phyloP scores from a whole-genome alignment of 1,284 basidiomycete species.

The Schizophyllum amplum region DNA sequence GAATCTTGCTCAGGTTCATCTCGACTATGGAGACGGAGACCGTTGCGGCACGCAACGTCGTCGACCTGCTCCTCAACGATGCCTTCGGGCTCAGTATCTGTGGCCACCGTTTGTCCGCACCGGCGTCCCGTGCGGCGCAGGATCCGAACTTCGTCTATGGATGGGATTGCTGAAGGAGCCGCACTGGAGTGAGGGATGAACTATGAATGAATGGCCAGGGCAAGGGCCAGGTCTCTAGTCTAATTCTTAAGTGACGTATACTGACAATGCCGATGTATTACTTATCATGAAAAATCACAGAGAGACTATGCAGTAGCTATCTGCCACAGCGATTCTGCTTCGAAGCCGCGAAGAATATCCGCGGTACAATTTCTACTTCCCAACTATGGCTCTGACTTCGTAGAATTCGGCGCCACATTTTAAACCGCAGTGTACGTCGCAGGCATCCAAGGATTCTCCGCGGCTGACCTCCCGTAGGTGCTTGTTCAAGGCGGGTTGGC shows the following conservation, averaged over 20 bases:
- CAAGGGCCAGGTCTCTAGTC: background rate
- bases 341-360: background rate
- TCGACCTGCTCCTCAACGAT: slow-evolving; percentile 67
- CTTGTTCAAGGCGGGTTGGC: background rate
- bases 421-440: background rate
- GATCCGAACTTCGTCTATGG: slow-evolving; percentile 47
- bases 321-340: background rate
- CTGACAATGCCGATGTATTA: background rate
- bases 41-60: slow-evolving; percentile 74
- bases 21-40: slow-evolving; percentile 93
- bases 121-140: slow-evolving; percentile 11
- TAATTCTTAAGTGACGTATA: background rate
- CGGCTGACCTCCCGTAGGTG: background rate
- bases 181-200: no score
- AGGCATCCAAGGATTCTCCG: background rate
- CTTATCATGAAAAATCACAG: background rate
- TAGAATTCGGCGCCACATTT: no score
- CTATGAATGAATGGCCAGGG: background rate
- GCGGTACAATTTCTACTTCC: no score
- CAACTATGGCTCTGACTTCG: no score
- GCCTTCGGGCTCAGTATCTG: slow-evolving; percentile 61
- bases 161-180: slow-evolving; percentile 67
- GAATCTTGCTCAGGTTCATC: slow-evolving; percentile 44
- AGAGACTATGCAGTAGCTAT: background rate
- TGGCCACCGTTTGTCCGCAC: slow-evolving; percentile 24